Conservation (phyloP, 2,329 filamentous ascomycete species). For the Trichoderma arundinaceum region DNA sequence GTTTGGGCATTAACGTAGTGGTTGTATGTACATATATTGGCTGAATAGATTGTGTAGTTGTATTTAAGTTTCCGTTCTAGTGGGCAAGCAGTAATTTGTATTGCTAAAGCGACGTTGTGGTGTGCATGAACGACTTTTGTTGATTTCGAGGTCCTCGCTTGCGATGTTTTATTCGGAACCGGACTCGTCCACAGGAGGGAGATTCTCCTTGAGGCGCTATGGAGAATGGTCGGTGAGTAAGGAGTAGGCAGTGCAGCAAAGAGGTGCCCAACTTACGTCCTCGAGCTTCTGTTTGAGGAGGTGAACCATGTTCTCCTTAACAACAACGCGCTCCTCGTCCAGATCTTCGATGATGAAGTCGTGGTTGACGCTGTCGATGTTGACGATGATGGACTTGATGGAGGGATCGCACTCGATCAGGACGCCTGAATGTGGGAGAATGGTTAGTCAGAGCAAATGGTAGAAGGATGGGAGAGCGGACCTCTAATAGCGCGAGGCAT, state of each 20-base stretch:
- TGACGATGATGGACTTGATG: conserved; percentile 83
- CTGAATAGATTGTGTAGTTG: neutral
- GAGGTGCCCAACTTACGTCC: conserved; percentile 57
- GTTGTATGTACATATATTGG: conserved; percentile 4
- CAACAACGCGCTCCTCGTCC: conserved; percentile 75
- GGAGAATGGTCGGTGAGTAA: conserved; percentile 8
- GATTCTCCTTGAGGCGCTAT: conserved; percentile 58
- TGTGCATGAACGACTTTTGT: too few relatives aligned
- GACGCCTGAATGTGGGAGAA: conserved; percentile 57
- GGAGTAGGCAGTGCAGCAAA: conserved; percentile 7
- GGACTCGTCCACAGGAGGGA: conserved; percentile 58
- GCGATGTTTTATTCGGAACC: conserved; percentile 51
- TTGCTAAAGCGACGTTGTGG: neutral
- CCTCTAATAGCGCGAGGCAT: conserved; percentile 66
- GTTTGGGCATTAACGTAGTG: neutral
- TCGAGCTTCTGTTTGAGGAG: conserved; percentile 72
- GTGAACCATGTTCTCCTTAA: conserved; percentile 75
- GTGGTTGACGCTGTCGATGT: conserved; percentile 72
- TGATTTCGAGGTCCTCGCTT: neutral
- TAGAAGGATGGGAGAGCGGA: conserved; percentile 33
- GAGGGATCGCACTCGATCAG: conserved; percentile 84
- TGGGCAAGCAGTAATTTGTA: conserved; percentile 2
- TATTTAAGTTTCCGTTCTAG: neutral
- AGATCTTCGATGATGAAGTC: conserved; percentile 81
- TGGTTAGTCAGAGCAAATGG: conserved; percentile 2